Percentiles rank a stretch among this genome's conserved stretches.
These are phyloP conservation scores for Trypanosoma rangeli DNA, from an alignment of 208 protist genomes.

Conservation along the genomic window DNA sequence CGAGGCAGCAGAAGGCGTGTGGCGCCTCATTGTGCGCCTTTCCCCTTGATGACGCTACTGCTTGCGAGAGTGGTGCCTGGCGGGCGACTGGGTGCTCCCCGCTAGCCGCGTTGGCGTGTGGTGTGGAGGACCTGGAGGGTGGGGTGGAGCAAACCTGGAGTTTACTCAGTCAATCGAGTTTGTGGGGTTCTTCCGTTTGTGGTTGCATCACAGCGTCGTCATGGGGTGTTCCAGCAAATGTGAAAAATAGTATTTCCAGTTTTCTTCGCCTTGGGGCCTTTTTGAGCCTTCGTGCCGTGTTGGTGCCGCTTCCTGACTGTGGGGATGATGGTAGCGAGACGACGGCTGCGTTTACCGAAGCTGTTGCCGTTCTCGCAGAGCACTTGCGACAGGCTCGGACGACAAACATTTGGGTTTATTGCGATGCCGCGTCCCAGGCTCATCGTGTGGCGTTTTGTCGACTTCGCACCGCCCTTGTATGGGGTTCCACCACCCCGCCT, in stretches of 20 bases:
- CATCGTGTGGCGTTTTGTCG: slow-evolving; percentile 58
- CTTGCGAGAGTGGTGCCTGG: slow-evolving; percentile 6
- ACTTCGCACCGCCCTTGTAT: slow-evolving; percentile 51
- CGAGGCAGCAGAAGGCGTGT: slow-evolving; percentile 37
- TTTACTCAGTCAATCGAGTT: slow-evolving; percentile 41
- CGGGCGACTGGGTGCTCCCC: slow-evolving; percentile 17
- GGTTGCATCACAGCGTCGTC: slow-evolving; percentile 37
- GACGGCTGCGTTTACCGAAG: slow-evolving; percentile 2
- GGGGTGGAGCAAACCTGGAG: slow-evolving; percentile 6
- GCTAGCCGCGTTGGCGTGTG: slow-evolving; percentile 11
- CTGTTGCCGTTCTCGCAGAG: slow-evolving; percentile 15
- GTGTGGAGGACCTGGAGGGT: background rate
- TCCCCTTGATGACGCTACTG: slow-evolving; percentile 20
- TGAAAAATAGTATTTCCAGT: slow-evolving; percentile 22
- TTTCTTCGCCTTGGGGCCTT: slow-evolving; percentile 77
- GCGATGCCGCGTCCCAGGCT: slow-evolving; percentile 45
- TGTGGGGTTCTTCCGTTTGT: slow-evolving; percentile 47
- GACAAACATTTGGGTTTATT: slow-evolving; percentile 74
- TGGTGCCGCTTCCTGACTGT: slow-evolving; percentile 60
- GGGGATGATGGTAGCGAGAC: slow-evolving; percentile 6
- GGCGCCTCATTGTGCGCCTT: slow-evolving; percentile 44
- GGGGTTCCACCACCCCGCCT: slow-evolving; percentile 35
- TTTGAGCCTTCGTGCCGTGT: slow-evolving; percentile 61
- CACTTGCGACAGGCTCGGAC: slow-evolving; percentile 9
- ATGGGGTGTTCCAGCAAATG: slow-evolving; percentile 36